These are phyloP conservation scores for Fusarium sp. DNA, from an alignment of 2,329 filamentous ascomycete species.

Conservation along the genomic window DNA sequence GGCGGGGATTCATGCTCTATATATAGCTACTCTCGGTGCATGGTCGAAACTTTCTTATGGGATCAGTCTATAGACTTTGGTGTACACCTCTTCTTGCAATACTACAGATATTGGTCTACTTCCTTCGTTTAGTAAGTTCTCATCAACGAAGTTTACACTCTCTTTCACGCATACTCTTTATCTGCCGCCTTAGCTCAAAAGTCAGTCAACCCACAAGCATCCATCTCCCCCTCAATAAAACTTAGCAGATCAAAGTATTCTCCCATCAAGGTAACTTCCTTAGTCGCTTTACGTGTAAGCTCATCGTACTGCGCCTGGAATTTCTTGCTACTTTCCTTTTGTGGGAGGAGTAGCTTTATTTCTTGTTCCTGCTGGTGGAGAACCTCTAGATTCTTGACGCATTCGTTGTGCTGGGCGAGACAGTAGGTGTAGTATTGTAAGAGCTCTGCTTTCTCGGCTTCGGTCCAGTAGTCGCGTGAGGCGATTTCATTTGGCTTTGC, in stretches of 20 bases:
- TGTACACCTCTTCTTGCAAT: neutral
- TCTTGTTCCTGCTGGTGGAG: neutral
- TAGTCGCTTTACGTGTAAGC: rapidly evolving
- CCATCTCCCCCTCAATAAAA: neutral
- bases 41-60: neutral
- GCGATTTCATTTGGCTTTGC: neutral
- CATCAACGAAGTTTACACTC: too few relatives aligned
- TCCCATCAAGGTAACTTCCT: neutral
- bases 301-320: neutral
- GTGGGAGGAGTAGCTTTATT: rapidly evolving
- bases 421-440: neutral
- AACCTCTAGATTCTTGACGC: neutral
- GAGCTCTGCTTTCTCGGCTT: neutral
- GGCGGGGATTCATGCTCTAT: rapidly evolving
- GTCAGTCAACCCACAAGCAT: neutral
- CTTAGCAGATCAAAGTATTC: neutral
- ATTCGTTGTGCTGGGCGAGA: neutral
- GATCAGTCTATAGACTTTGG: neutral
- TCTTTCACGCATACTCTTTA: too few relatives aligned
- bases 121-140: too few relatives aligned
- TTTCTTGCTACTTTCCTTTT: neutral
- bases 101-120: neutral
- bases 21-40: neutral
- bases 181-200: too few relatives aligned
- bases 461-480: neutral